These are phyloP conservation scores for Hypomyces rosellus DNA, from an alignment of 2,329 filamentous ascomycete genomes.

Conservation along the genomic window DNA sequence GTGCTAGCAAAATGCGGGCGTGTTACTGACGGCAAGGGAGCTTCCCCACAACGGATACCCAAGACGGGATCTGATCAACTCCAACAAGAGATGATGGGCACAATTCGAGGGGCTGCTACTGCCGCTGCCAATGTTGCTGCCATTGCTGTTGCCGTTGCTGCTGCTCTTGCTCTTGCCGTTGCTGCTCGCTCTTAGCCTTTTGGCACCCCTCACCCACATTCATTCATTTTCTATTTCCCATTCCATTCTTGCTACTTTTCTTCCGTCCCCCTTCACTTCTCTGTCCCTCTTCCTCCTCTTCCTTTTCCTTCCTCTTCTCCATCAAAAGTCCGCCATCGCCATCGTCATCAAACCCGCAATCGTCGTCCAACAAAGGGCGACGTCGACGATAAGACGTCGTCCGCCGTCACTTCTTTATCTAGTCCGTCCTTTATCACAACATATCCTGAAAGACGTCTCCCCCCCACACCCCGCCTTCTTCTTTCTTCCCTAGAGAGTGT, in stretches of 20 bases:
- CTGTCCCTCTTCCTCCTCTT: not conserved
- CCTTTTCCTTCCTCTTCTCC: not conserved
- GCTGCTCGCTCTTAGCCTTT: constrained; percentile 1
- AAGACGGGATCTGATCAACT: constrained; percentile 11
- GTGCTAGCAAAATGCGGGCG: no score
- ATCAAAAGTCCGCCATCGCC: constrained; percentile 1
- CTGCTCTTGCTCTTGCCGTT: no score
- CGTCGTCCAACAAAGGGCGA: not conserved
- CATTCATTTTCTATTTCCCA: no score
- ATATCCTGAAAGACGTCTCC: not conserved
- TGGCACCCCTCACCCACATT: constrained; percentile 8
- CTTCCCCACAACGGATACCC: constrained; percentile 11
- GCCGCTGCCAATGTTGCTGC: no score
- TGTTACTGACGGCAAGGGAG: not conserved
- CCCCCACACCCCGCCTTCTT: not conserved
- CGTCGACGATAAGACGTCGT: not conserved
- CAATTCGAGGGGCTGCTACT: constrained; percentile 7
- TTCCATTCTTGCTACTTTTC: not conserved
- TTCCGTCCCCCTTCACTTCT: not conserved
- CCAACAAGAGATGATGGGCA: constrained; percentile 9
- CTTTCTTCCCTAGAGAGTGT: no score
- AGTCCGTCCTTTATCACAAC: no score
- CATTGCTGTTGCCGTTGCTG: no score
- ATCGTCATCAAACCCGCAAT: not conserved
- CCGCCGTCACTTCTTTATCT: not conserved